Conservation (phyloP, 495 filamentous ascomycete species). For the Apodospora peruviana region DNA sequence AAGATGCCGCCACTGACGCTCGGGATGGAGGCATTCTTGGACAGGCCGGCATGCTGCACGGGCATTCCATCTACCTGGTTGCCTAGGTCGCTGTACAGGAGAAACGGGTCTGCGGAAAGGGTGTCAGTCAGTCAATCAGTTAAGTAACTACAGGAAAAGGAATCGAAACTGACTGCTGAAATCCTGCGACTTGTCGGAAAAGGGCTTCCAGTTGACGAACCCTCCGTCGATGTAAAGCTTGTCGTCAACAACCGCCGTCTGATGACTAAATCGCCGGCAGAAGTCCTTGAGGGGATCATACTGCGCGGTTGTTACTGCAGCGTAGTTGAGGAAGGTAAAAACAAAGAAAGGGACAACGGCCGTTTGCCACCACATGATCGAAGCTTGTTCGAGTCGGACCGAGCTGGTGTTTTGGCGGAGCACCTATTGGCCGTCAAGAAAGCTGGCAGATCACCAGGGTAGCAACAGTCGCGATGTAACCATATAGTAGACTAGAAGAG, state of each 20-base stretch:
- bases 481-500: no score
- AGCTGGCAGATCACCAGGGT: no score
- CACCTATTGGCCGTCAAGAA: no score
- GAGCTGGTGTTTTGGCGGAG: no score
- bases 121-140: background rate
- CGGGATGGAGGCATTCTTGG: conserved; percentile 43
- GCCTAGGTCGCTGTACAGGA: conserved; percentile 44
- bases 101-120: conserved; percentile 29
- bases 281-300: conserved; percentile 41
- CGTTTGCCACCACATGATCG: background rate
- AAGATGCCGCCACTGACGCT: conserved; percentile 37
- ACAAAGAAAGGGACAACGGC: background rate
- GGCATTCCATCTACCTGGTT: conserved; percentile 36
- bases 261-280: conserved; percentile 45
- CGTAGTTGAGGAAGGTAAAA: background rate
- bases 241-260: conserved; percentile 42
- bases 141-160: background rate
- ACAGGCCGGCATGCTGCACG: conserved; percentile 36
- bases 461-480: no score
- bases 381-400: no score
- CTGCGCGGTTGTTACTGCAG: background rate
- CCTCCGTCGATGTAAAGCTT: conserved; percentile 50
- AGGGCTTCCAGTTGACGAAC: conserved; percentile 38
- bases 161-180: conserved; percentile 35
- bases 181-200: conserved; percentile 36